A percentile compares a stretch with the other conserved stretches of the same genome.
phyloP scores from a whole-genome alignment of 202 grass and related monocot genomes.

The Elaeis oleifera region DNA sequence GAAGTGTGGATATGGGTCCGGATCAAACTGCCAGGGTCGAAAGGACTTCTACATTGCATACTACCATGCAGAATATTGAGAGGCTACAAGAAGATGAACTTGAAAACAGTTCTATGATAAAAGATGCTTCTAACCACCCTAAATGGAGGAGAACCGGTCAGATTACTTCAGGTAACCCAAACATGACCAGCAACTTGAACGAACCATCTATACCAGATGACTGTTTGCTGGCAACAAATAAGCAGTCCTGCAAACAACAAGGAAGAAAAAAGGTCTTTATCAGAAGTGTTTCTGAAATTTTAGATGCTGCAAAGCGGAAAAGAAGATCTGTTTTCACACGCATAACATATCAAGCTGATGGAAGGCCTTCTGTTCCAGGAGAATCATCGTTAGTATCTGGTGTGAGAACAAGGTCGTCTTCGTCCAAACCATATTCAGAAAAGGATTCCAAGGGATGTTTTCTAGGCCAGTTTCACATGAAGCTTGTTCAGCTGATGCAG shows the following conservation, averaged over 20 bases:
- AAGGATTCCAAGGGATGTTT: slow-evolving; percentile 3
- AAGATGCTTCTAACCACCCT: slow-evolving; percentile 18
- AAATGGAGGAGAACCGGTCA: slow-evolving; percentile 49
- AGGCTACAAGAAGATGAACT: slow-evolving; percentile 16
- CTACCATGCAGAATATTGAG: slow-evolving; percentile 23
- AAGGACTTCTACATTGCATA: neutral
- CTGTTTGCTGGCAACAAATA: slow-evolving; percentile 27
- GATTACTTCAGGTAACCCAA: slow-evolving; percentile 9
- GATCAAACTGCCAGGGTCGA: slow-evolving; percentile 25
- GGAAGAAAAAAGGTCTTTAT: slow-evolving; percentile 40
- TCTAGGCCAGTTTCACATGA: neutral
- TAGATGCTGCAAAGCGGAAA: slow-evolving; percentile 50
- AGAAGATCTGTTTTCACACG: slow-evolving; percentile 17
- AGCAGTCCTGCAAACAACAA: slow-evolving; percentile 40
- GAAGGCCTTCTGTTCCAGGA: slow-evolving; percentile 8
- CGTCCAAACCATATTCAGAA: slow-evolving; percentile 30
- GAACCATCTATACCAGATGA: slow-evolving; percentile 3
- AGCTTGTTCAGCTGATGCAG: neutral
- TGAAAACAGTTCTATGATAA: slow-evolving; percentile 21
- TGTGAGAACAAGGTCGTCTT: slow-evolving; percentile 32
- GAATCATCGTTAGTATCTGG: slow-evolving; percentile 13
- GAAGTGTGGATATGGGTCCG: slow-evolving; percentile 6
- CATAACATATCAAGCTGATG: neutral
- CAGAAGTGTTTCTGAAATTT: slow-evolving; percentile 56
- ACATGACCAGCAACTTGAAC: slow-evolving; percentile 16